phyloP scores from a whole-genome alignment of 2,329 filamentous ascomycete species.

The Cryphonectria carpinicola region DNA sequence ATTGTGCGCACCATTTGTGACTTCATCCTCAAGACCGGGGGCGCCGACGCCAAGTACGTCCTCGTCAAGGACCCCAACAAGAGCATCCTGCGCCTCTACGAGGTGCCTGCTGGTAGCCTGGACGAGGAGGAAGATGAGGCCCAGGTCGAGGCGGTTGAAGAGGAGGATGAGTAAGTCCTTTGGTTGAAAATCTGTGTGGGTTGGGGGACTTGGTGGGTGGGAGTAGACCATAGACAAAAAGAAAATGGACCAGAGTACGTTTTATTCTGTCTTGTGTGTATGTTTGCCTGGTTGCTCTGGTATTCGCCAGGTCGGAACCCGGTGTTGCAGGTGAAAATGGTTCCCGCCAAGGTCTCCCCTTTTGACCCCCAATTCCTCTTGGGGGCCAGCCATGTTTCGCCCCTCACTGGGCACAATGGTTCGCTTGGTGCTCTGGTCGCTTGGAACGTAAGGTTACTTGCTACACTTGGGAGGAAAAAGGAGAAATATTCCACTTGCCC shows the following conservation, averaged over 20 bases:
- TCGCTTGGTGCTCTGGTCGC: not conserved
- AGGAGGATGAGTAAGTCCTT: constrained; percentile 51
- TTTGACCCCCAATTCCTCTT: too few species aligned
- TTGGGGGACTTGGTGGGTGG: not conserved
- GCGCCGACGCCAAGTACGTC: constrained; percentile 75
- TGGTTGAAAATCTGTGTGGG: too few species aligned
- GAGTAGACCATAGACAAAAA: constrained; percentile 1
- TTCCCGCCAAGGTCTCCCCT: too few species aligned
- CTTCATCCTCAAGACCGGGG: constrained; percentile 77
- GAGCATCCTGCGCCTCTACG: constrained; percentile 89
- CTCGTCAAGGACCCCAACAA: constrained; percentile 94
- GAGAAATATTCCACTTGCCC: too few species aligned
- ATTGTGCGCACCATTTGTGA: constrained; percentile 98
- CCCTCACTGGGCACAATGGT: too few species aligned
- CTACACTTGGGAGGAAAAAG: too few species aligned
- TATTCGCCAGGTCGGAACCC: not conserved
- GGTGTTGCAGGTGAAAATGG: too few species aligned
- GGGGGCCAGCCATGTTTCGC: too few species aligned
- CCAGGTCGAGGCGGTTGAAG: constrained; percentile 55
- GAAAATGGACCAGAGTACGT: not conserved
- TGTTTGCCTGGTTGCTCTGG: too few species aligned
- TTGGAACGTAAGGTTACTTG: not conserved
- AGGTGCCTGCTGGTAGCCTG: constrained; percentile 84
- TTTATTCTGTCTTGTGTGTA: not conserved
- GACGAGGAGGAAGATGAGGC: constrained; percentile 83